phyloP scores from a whole-genome alignment of 2,329 filamentous ascomycete genomes.

The Metarhizium brunneum region DNA sequence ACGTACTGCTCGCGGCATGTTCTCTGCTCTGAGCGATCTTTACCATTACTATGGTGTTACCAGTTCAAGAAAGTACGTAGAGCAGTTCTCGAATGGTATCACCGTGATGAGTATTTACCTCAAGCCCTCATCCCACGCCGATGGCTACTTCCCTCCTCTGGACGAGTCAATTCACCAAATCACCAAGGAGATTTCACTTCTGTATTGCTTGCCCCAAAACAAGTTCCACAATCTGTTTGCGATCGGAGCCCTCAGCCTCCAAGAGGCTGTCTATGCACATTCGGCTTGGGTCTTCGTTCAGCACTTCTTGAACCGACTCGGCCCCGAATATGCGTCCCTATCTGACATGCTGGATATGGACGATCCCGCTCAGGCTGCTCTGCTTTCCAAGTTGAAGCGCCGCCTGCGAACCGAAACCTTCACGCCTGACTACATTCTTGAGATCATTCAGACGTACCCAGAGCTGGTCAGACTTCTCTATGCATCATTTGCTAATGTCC shows the following conservation, averaged over 20 bases:
- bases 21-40: slow-evolving; percentile 88
- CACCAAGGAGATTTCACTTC: slow-evolving; percentile 92
- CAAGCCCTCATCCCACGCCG: slow-evolving; percentile 54
- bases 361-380: slow-evolving; percentile 77
- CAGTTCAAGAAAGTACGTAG: slow-evolving; percentile 92
- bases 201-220: slow-evolving; percentile 97
- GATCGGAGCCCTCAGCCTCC: slow-evolving; percentile 75
- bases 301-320: slow-evolving; percentile 94
- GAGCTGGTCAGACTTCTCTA: slow-evolving; percentile 81
- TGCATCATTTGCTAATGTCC: slow-evolving; percentile 80
- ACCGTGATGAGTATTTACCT: slow-evolving; percentile 96
- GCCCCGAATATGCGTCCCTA: slow-evolving; percentile 83
- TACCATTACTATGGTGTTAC: slow-evolving; percentile 99
- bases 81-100: slow-evolving; percentile 98
- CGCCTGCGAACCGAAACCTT: slow-evolving; percentile 93
- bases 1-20: slow-evolving; percentile 82
- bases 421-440: slow-evolving; percentile 93
- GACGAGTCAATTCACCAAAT: slow-evolving; percentile 97
- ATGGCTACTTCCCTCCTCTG: slow-evolving; percentile 62
- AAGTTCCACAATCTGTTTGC: slow-evolving; percentile 89
- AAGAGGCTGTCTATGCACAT: slow-evolving; percentile 96
- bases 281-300: slow-evolving; percentile 97
- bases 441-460: slow-evolving; percentile 91
- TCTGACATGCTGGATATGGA: slow-evolving; percentile 68
- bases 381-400: slow-evolving; percentile 91